phyloP scores from a whole-genome alignment of 2,329 filamentous ascomycete genomes.

The Aureobasidium sp. region DNA sequence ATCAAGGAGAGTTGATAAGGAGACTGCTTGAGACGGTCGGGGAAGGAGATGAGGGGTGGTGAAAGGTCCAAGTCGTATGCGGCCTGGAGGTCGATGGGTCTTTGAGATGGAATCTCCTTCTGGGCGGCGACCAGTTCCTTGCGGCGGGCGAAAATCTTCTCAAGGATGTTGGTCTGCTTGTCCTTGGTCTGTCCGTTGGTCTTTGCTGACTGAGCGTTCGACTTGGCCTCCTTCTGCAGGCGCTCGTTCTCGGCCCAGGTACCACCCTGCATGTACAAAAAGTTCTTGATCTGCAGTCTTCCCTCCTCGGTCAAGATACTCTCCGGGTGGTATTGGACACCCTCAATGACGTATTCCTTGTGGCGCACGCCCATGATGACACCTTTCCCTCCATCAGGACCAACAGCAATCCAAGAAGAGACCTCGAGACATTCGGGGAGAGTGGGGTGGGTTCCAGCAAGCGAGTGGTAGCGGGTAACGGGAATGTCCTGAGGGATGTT shows the following conservation, averaged over 20 bases:
- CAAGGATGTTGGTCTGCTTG: slow-evolving; percentile 77
- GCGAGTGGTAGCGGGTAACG: slow-evolving; percentile 91
- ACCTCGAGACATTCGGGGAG: slow-evolving; percentile 80
- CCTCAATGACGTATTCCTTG: slow-evolving; percentile 84
- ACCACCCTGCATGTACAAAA: slow-evolving; percentile 76
- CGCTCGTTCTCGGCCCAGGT: slow-evolving; percentile 79
- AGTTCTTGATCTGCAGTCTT: slow-evolving; percentile 84
- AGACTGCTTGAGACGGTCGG: slow-evolving; percentile 69
- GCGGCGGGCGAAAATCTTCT: slow-evolving; percentile 81
- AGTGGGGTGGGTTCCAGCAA: slow-evolving; percentile 83
- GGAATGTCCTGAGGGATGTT: slow-evolving; percentile 72
- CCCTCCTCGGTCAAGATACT: slow-evolving; percentile 91
- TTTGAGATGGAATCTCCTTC: slow-evolving; percentile 75
- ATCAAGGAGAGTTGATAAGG: slow-evolving; percentile 86
- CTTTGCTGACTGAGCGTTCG: slow-evolving; percentile 27
- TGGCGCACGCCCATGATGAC: slow-evolving; percentile 97
- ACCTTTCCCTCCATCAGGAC: slow-evolving; percentile 66
- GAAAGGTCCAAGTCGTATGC: slow-evolving; percentile 77
- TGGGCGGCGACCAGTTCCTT: slow-evolving; percentile 68
- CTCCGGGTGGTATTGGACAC: slow-evolving; percentile 95
- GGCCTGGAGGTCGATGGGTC: slow-evolving; percentile 74
- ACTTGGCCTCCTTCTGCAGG: slow-evolving; percentile 34
- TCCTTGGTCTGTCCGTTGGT: slow-evolving; percentile 25
- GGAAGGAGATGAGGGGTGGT: slow-evolving; percentile 74
- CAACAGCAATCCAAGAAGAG: slow-evolving; percentile 76